These are phyloP conservation scores for Talaromyces proteolyticus DNA, from an alignment of 495 filamentous ascomycete species.

Conservation along the genomic window DNA sequence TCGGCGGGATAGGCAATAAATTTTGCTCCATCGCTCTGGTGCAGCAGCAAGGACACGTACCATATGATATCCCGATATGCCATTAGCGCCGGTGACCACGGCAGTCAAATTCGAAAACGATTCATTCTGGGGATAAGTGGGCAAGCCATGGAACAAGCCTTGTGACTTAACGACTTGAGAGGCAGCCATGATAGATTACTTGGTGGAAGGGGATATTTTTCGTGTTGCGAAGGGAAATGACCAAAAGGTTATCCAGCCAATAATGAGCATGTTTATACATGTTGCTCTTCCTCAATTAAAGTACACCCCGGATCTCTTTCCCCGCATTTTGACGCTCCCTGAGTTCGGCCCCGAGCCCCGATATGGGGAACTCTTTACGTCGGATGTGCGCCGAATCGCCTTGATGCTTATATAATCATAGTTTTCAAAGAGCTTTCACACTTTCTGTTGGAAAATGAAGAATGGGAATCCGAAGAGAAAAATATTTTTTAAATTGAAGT, in stretches of 20 bases:
- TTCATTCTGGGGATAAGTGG: conserved; percentile 26
- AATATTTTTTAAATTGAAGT: too few species aligned
- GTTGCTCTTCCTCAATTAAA: background rate
- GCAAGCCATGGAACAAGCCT: conserved; percentile 24
- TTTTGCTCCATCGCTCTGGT: conserved; percentile 40
- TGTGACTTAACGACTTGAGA: conserved; percentile 28
- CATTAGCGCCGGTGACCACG: conserved; percentile 47
- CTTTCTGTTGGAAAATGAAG: too few species aligned
- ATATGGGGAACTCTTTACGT: background rate
- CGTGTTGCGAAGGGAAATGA: too few species aligned
- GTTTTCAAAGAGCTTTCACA: too few species aligned
- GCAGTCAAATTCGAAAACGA: conserved; percentile 34
- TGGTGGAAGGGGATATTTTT: too few species aligned
- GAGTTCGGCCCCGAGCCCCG: background rate
- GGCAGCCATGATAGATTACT: too few species aligned
- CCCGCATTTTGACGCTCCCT: background rate
- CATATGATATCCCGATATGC: conserved; percentile 41
- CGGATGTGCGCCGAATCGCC: background rate
- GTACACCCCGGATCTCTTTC: background rate
- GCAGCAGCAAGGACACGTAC: conserved; percentile 31
- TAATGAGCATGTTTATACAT: background rate
- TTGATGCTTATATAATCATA: too few species aligned
- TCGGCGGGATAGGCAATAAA: conserved; percentile 38
- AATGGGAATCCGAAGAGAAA: too few species aligned
- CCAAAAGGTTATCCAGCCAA: background rate